Evolutionary conservation across 495 filamentous ascomycete species (phyloP).

Genomic region (Penicillium parvum): DNA sequence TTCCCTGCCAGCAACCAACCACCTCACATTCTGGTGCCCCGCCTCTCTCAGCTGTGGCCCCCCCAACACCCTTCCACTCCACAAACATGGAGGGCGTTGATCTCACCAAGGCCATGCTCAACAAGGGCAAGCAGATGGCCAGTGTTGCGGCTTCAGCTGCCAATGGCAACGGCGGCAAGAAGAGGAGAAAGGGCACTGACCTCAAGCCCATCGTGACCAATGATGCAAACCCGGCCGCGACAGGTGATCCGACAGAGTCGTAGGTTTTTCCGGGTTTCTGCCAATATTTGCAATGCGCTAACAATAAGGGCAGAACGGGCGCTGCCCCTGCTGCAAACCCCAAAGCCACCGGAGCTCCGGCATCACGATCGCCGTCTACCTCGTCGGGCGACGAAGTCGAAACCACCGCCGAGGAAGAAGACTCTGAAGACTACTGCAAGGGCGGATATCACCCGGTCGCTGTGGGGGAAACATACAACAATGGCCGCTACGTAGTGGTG

Average conservation of each 20-base stretch:
- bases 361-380: conserved; percentile 75
- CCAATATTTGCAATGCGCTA: conserved; percentile 23
- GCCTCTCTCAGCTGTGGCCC: conserved; percentile 22
- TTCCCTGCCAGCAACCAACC: conserved; percentile 13
- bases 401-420: conserved; percentile 95
- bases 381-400: conserved; percentile 83
- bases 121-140: conserved; percentile 74
- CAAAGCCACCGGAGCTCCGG: conserved; percentile 36
- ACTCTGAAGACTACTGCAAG: conserved; percentile 98
- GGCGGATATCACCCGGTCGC: conserved; percentile 94
- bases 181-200: conserved; percentile 80
- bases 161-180: conserved; percentile 68
- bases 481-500: conserved; percentile 93
- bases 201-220: conserved; percentile 89
- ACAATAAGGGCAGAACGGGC: conserved; percentile 32
- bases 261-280: conserved; percentile 22
- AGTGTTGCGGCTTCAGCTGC: conserved; percentile 53
- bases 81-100: conserved; percentile 70
- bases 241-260: conserved; percentile 47
- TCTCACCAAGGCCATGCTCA: conserved; percentile 70
- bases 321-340: conserved; percentile 29
- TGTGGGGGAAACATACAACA: conserved; percentile 95
- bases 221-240: conserved; percentile 47
- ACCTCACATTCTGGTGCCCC: conserved; percentile 21
- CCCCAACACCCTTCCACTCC: conserved; percentile 12